These are phyloP conservation scores for Trichomonas tenax DNA, from an alignment of 208 protist species.

Conservation along the genomic window DNA sequence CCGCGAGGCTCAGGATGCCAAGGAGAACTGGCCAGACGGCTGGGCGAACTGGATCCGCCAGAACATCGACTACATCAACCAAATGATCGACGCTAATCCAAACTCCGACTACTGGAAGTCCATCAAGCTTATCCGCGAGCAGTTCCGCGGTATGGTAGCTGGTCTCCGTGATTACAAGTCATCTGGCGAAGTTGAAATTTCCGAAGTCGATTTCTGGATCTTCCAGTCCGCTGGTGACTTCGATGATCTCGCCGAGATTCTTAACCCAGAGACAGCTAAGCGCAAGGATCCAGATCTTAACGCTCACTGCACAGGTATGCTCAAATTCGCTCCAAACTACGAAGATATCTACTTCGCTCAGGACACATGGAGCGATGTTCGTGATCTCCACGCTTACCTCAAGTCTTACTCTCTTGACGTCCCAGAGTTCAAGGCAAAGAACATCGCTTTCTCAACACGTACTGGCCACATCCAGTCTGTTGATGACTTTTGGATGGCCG, in stretches of 20 bases:
- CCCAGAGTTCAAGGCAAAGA: background rate
- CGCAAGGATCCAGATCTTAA: background rate
- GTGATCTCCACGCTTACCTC: background rate
- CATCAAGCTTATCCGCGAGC: background rate
- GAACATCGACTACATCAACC: background rate
- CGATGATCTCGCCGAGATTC: background rate
- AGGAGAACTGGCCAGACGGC: background rate
- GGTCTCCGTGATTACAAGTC: background rate
- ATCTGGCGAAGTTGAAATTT: background rate
- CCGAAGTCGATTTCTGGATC: slow-evolving; percentile 4
- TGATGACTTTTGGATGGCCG: background rate
- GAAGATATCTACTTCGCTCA: background rate
- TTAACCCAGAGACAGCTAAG: background rate
- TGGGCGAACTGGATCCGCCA: background rate
- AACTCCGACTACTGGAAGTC: background rate
- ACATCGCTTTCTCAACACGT: background rate
- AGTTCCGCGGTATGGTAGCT: background rate
- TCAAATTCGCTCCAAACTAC: background rate
- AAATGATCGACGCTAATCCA: background rate
- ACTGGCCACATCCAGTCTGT: background rate
- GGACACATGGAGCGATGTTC: background rate
- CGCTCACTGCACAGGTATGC: background rate
- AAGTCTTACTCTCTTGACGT: background rate
- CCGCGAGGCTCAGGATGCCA: background rate
- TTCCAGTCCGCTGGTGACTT: background rate